These are phyloP conservation scores for Batkoa obscura DNA, from an alignment of 371 early-diverging fungal species.

Conservation along the genomic window DNA sequence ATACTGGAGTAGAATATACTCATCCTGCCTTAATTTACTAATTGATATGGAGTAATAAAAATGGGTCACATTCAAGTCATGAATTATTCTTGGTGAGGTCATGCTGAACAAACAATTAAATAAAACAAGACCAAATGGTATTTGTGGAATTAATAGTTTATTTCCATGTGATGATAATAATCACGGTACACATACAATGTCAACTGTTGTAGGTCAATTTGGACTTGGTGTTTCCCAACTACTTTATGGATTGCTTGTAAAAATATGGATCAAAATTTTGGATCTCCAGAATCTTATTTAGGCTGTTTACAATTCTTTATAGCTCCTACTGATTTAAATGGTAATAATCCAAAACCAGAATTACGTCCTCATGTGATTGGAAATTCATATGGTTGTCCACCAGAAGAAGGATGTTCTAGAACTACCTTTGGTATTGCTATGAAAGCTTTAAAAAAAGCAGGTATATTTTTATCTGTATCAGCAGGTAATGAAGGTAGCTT, in stretches of 20 bases:
- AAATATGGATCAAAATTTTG: neutral
- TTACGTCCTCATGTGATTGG: neutral
- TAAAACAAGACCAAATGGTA: neutral
- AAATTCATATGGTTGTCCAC: neutral
- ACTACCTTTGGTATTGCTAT: neutral
- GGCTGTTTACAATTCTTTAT: constrained; percentile 3
- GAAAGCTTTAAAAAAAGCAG: neutral
- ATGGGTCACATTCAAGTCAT: neutral
- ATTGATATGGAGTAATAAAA: constrained; percentile 7
- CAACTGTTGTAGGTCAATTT: neutral
- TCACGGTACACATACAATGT: neutral
- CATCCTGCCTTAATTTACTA: constrained; percentile 53
- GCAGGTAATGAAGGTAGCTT: neutral
- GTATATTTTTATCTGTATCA: neutral
- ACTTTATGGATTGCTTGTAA: neutral
- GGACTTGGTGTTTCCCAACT: neutral
- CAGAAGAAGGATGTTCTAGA: neutral
- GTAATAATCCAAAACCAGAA: neutral
- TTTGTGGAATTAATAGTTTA: neutral
- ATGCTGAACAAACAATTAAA: neutral
- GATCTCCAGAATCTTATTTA: neutral
- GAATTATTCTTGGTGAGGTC: neutral
- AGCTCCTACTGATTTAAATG: neutral
- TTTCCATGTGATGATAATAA: neutral
- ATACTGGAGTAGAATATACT: constrained; percentile 32